These are phyloP conservation scores for Yueomyces sp. DNA, from an alignment of 1,139 yeast genomes.

Conservation along the genomic window DNA sequence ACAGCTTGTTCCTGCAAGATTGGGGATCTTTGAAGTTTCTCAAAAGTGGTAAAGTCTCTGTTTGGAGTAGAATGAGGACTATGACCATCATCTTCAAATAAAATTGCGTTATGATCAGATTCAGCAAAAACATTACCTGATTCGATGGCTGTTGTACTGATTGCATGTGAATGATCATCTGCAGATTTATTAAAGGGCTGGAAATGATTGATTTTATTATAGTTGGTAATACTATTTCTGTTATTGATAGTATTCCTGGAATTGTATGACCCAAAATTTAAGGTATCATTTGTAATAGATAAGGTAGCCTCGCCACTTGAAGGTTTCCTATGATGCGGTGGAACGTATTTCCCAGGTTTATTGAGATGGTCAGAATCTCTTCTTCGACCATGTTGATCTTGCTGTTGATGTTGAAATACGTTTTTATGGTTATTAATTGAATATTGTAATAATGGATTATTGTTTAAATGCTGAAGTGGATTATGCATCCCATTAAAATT, in stretches of 20 bases:
- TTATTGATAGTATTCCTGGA: background rate
- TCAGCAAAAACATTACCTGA: slow-evolving; percentile 19
- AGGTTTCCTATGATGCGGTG: slow-evolving; percentile 35
- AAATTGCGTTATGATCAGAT: slow-evolving; percentile 18
- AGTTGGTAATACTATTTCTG: background rate
- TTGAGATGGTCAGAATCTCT: slow-evolving; percentile 16
- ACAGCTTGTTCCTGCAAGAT: slow-evolving; percentile 21
- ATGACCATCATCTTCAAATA: slow-evolving; percentile 23
- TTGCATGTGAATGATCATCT: slow-evolving; percentile 3
- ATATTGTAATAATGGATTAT: background rate
- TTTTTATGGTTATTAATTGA: background rate
- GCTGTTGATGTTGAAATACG: background rate
- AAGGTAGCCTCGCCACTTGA: slow-evolving; percentile 15
- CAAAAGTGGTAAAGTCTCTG: background rate
- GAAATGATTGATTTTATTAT: too few species aligned
- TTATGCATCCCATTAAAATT: background rate
- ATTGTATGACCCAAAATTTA: slow-evolving; percentile 8
- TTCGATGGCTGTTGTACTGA: slow-evolving; percentile 19
- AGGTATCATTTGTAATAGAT: slow-evolving; percentile 12
- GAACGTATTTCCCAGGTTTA: slow-evolving; percentile 28
- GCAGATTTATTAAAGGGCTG: background rate
- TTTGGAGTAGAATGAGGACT: background rate
- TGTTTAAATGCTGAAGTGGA: background rate
- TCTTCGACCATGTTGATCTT: slow-evolving; percentile 3
- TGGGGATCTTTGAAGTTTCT: slow-evolving; percentile 13